Conservation (phyloP, 2,329 filamentous ascomycete species). For the Sclerotinia borealis region DNA sequence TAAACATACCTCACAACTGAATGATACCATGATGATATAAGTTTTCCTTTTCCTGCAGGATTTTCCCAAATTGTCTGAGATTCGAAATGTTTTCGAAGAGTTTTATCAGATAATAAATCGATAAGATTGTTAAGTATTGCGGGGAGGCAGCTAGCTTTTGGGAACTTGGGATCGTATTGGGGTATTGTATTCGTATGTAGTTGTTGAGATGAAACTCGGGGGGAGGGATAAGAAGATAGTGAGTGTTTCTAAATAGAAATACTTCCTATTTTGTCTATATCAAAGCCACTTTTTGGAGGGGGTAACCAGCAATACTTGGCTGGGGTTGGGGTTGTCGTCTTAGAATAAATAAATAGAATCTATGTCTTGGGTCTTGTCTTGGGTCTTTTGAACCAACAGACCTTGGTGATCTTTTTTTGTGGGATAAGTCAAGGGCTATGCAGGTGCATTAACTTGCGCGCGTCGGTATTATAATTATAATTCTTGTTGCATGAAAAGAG, state of each 20-base stretch:
- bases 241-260: background rate
- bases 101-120: background rate
- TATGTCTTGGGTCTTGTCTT: too few species aligned
- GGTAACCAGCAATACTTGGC: too few species aligned
- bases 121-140: background rate
- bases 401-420: background rate
- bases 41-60: background rate
- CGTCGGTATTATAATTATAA: background rate
- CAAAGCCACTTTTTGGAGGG: background rate
- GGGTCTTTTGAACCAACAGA: too few species aligned
- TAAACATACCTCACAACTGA: conserved; percentile 34
- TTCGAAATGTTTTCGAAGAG: background rate
- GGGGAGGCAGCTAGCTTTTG: background rate
- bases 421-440: background rate
- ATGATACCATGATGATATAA: conserved; percentile 32
- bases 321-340: background rate
- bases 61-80: background rate
- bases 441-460: background rate
- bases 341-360: background rate
- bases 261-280: background rate
- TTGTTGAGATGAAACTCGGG: background rate
- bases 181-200: background rate
- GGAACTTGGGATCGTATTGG: background rate
- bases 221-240: background rate
- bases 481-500: background rate